Percentiles rank a stretch among this genome's conserved stretches.
phyloP scores from a whole-genome alignment of 148 eudicot genomes.

The Vaccinium macrocarpon region DNA sequence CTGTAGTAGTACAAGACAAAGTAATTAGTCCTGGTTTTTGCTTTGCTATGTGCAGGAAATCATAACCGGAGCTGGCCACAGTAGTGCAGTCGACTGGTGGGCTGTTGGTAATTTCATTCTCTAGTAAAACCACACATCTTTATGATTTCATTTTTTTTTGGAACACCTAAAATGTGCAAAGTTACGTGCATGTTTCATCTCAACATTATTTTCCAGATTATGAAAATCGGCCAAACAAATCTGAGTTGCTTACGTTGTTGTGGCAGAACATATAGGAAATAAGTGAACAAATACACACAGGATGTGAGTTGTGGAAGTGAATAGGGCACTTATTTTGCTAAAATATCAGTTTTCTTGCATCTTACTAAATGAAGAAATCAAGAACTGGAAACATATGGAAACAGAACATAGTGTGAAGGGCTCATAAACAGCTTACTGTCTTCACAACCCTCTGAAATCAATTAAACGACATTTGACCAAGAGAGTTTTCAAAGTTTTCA shows the following conservation, averaged over 20 bases:
- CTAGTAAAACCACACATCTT: not conserved
- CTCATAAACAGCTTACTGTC: not conserved
- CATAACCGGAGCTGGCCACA: slow-evolving; percentile 86
- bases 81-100: slow-evolving; percentile 99
- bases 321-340: not conserved
- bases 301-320: not conserved
- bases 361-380: not conserved
- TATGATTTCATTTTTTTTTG: not conserved
- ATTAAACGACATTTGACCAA: not conserved
- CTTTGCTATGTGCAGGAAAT: slow-evolving; percentile 59
- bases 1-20: not conserved
- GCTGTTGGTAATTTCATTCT: slow-evolving; percentile 69
- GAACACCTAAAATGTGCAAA: not conserved
- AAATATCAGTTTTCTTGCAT: not conserved
- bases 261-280: slow-evolving; percentile 2
- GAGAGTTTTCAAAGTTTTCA: not conserved
- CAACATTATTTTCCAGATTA: not conserved
- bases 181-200: not conserved
- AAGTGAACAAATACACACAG: not conserved
- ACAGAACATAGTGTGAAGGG: not conserved
- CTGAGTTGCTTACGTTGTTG: not conserved
- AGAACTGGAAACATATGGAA: not conserved
- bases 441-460: not conserved
- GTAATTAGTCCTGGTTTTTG: not conserved
- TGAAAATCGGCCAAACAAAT: not conserved